Evolutionary conservation across 140 eudicot genomes (phyloP), one percentile per base, ranked within the genome.

Genomic region (Anethum foeniculum): DNA sequence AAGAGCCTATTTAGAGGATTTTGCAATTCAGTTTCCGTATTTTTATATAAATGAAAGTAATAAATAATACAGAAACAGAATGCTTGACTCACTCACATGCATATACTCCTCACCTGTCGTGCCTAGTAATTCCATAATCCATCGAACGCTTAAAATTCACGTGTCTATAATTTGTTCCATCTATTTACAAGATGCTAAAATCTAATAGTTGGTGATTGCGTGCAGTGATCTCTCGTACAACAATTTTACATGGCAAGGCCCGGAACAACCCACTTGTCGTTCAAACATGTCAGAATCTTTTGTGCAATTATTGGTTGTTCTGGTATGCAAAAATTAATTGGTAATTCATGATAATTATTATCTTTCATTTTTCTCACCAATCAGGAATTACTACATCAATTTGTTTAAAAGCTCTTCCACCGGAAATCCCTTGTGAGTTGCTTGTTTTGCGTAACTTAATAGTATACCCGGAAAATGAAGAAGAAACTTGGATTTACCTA

Each of bases 151-250:
- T 43, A 4, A 58, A 44, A 4, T 38, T 7, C n/a, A 36, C 0
- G 1, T 58, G 44, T 39, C 18, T 6, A 46, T 1, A 54, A 25
- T 4, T 43, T 19, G 19, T 64, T 25, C 12, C 25, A 48, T 28
- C 32, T 28, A 25, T 43, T 52, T 13, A 23, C 41, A 56, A 72
- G 54, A 76, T 69, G 60, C 72, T 28, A 79, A 23, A 47, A 28
- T 60, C 56, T 78, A 78, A 43, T 23, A n/a, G 28, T 78, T 64
- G 34, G 30, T 71, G 58, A 71, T 71, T 83, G 80, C 64, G 79
- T 88, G 80, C 86, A 93, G 98, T 80, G 98, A 93, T 84, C 85
- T 93, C 56, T 93, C 98, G 41, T 91, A 90, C 97, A 93, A 93
- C 68, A 93, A 90, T 81, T 89, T 93, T 58, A 85, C 98, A 7